Conservation (phyloP, 768 basidiomycete species). For the Tylopilus felleus region DNA sequence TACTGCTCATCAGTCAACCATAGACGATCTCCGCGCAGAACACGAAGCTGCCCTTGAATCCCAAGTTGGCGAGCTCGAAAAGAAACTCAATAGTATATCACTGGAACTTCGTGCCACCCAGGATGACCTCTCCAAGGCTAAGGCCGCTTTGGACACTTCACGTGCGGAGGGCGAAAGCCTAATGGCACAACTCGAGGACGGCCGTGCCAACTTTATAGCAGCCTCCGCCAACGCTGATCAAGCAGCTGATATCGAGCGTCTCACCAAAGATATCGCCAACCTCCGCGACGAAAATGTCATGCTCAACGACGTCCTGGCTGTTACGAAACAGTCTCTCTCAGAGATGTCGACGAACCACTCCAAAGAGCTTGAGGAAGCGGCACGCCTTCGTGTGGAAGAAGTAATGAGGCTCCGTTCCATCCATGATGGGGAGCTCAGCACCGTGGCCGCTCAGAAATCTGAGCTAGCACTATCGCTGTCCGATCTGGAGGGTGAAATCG, state of each 20-base stretch:
- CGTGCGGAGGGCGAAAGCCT: constrained; percentile 54
- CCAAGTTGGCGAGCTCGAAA: constrained; percentile 54
- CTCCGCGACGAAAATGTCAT: constrained; percentile 69
- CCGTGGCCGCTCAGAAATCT: constrained; percentile 57
- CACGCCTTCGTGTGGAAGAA: constrained; percentile 67
- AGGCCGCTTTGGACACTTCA: constrained; percentile 51
- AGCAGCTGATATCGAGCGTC: constrained; percentile 50
- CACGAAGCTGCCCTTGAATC: constrained; percentile 59
- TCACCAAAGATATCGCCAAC: constrained; percentile 56
- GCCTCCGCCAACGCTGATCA: constrained; percentile 45
- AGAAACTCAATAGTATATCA: constrained; percentile 56
- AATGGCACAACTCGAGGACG: constrained; percentile 62
- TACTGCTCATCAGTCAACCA: constrained; percentile 52
- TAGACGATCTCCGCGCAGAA: constrained; percentile 62
- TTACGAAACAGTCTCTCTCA: constrained; percentile 66
- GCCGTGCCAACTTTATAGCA: constrained; percentile 45
- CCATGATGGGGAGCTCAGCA: constrained; percentile 59
- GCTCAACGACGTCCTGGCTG: constrained; percentile 59
- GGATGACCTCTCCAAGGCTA: constrained; percentile 78
- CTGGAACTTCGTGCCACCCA: constrained; percentile 82
- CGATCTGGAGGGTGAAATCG: constrained; percentile 76
- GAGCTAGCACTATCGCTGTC: constrained; percentile 60
- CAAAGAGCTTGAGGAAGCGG: constrained; percentile 73
- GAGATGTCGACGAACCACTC: constrained; percentile 69
- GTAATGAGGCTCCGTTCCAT: constrained; percentile 54